A percentile compares a stretch with the other conserved stretches of the same genome.
Evolutionary conservation across 192 early-diverging fungal species (phyloP).

Genomic region (Allomyces javanicus): DNA sequence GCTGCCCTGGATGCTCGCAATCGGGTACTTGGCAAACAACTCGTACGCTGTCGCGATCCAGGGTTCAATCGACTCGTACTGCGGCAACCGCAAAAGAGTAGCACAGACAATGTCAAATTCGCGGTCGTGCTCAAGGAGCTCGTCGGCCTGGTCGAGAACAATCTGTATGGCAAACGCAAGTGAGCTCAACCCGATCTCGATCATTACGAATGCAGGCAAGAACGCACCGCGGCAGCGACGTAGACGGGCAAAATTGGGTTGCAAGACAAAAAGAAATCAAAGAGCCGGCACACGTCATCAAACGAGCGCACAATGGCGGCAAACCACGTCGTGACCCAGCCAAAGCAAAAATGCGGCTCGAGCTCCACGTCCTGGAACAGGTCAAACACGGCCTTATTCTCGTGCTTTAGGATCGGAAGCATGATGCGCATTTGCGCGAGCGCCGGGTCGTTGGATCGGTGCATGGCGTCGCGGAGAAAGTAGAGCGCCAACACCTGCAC

Average conservation of each 20-base stretch:
- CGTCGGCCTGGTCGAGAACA: background rate
- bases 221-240: conserved; percentile 7
- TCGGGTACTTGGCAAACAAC: background rate
- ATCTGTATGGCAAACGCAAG: background rate
- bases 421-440: conserved; percentile 10
- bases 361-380: conserved; percentile 7
- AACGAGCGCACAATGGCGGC: conserved; percentile 10
- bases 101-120: background rate
- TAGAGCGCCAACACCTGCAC: conserved; percentile 2
- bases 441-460: conserved; percentile 5
- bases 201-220: too few relatives aligned
- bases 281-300: conserved; percentile 7
- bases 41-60: background rate
- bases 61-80: background rate
- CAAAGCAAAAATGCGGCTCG: conserved; percentile 14
- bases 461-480: conserved; percentile 18
- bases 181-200: too few relatives aligned
- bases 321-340: conserved; percentile 20
- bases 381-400: conserved; percentile 1
- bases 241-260: conserved; percentile 15
- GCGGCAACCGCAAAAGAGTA: background rate
- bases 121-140: background rate
- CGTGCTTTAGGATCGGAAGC: conserved; percentile 7
- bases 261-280: conserved; percentile 14
- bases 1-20: background rate